Evolutionary conservation across 371 early-diverging fungal genomes (phyloP).

Genomic region (Choanephora cucurbitarum): DNA sequence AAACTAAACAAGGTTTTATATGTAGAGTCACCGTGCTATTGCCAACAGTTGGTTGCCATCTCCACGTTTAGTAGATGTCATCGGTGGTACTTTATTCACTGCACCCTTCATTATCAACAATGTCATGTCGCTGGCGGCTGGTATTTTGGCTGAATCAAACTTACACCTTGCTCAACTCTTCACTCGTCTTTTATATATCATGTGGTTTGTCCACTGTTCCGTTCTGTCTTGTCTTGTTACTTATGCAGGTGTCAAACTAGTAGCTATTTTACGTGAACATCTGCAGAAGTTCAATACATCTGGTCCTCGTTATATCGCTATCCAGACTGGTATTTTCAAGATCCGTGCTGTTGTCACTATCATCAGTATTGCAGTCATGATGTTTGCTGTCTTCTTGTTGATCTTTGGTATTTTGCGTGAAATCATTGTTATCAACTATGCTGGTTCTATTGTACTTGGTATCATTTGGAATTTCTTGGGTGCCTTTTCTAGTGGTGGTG

Average conservation of each 20-base stretch:
- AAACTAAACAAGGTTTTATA: neutral
- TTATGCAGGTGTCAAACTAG: conserved; percentile 39
- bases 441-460: conserved; percentile 24
- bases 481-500: conserved; percentile 9
- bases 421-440: conserved; percentile 16
- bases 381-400: conserved; percentile 31
- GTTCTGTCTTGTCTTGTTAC: conserved; percentile 31
- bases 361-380: conserved; percentile 23
- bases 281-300: conserved; percentile 33
- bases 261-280: conserved; percentile 32
- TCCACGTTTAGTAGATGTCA: conserved; percentile 37
- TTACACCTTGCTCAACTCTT: conserved; percentile 34
- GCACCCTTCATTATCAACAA: conserved; percentile 45
- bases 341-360: conserved; percentile 29
- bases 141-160: conserved; percentile 34
- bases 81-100: conserved; percentile 38
- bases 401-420: conserved; percentile 31
- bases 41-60: conserved; percentile 51
- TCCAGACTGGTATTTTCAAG: conserved; percentile 47
- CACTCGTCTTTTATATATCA: conserved; percentile 38
- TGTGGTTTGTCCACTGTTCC: conserved; percentile 47
- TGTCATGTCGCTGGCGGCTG: conserved; percentile 38
- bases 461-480: conserved; percentile 29
- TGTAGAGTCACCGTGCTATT: conserved; percentile 45
- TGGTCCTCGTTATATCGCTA: conserved; percentile 39